phyloP scores from a whole-genome alignment of 768 basidiomycete genomes.

The Panellus pusillus region DNA sequence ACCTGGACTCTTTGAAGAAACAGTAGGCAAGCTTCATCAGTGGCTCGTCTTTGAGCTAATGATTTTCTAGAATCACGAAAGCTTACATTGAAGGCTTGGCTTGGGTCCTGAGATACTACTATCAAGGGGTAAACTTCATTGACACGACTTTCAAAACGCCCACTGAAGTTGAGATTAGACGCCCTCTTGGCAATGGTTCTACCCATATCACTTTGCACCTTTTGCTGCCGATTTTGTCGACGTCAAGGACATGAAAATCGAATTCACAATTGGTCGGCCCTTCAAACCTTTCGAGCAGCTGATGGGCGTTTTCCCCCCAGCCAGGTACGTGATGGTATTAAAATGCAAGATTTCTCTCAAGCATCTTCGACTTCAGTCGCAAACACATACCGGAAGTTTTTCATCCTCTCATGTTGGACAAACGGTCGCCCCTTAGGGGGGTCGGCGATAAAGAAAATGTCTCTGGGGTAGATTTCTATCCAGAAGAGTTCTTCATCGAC shows the following conservation, averaged over 20 bases:
- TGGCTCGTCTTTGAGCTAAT: not conserved
- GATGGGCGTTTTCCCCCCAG: slow-evolving; percentile 97
- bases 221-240: slow-evolving; percentile 94
- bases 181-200: slow-evolving; percentile 98
- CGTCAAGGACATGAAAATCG: slow-evolving; percentile 73
- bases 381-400: slow-evolving; percentile 85
- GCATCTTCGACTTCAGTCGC: slow-evolving; percentile 50
- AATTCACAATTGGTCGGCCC: slow-evolving; percentile 78
- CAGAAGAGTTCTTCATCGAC: slow-evolving; percentile 86
- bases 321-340: slow-evolving; percentile 54
- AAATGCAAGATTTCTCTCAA: slow-evolving; percentile 8
- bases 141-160: slow-evolving; percentile 13
- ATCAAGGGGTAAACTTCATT: slow-evolving; percentile 78
- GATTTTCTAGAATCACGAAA: slow-evolving; percentile 61
- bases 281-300: slow-evolving; percentile 98
- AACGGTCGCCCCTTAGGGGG: slow-evolving; percentile 56
- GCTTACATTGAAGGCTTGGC: slow-evolving; percentile 91
- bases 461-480: slow-evolving; percentile 75
- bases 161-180: slow-evolving; percentile 44
- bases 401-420: slow-evolving; percentile 83
- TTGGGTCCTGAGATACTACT: slow-evolving; percentile 98
- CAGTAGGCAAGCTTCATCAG: slow-evolving; percentile 41
- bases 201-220: slow-evolving; percentile 97
- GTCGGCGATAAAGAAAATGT: slow-evolving; percentile 37
- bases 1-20: slow-evolving; percentile 64